These are phyloP conservation scores for Penicillium freii DNA, from an alignment of 2,329 filamentous ascomycete genomes.

Conservation along the genomic window DNA sequence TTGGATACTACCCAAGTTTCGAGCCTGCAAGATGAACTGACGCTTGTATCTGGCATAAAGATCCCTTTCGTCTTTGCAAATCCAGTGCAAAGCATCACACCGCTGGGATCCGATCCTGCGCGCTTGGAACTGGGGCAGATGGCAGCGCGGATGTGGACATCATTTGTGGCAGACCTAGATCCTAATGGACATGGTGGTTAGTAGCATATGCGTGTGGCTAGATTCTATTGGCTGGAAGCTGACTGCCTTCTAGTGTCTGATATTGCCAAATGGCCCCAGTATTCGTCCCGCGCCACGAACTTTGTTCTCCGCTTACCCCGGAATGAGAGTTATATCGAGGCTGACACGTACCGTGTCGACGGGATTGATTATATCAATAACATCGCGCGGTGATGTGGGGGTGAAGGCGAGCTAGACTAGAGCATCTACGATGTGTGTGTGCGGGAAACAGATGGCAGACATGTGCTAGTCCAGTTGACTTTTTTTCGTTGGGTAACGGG, in stretches of 20 bases:
- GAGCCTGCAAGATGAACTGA: neutral
- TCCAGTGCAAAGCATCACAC: slow-evolving; percentile 29
- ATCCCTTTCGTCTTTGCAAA: slow-evolving; percentile 36
- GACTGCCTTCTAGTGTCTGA: slow-evolving; percentile 15
- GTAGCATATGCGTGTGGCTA: neutral
- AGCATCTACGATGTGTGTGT: neutral
- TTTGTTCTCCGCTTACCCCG: slow-evolving; percentile 32
- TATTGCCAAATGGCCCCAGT: slow-evolving; percentile 27
- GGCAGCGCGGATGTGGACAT: slow-evolving; percentile 35
- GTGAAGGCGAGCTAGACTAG: neutral
- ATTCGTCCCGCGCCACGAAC: slow-evolving; percentile 19
- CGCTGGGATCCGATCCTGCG: slow-evolving; percentile 24
- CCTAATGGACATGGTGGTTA: slow-evolving; percentile 31
- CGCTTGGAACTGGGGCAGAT: slow-evolving; percentile 29
- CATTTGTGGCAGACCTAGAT: slow-evolving; percentile 29
- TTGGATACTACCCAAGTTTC: neutral
- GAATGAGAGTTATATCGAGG: slow-evolving; percentile 28
- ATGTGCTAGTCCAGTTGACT: slow-evolving; percentile 1
- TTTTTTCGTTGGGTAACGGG: neutral
- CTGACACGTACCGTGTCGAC: slow-evolving; percentile 26
- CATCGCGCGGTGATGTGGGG: slow-evolving; percentile 21
- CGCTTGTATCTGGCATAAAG: slow-evolving; percentile 9
- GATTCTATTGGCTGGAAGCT: neutral
- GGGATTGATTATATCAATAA: slow-evolving; percentile 31
- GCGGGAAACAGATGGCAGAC: neutral